phyloP scores from a whole-genome alignment of 139 green algal species.

The Haematococcus sp. region DNA sequence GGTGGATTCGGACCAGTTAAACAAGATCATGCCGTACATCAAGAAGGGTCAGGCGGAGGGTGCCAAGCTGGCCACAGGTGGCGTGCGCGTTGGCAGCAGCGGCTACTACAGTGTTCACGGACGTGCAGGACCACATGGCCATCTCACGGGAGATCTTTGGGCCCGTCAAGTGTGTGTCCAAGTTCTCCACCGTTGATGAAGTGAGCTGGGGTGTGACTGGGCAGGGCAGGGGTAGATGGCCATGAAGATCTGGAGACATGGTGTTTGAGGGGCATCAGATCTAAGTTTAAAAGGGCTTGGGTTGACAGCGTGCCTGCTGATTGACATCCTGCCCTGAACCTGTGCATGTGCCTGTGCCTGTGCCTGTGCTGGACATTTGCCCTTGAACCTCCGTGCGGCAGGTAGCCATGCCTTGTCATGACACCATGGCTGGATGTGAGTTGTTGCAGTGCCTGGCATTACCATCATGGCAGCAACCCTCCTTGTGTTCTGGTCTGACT shows the following conservation, averaged over 20 bases:
- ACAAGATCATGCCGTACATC: constrained; percentile 63
- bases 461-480: no score
- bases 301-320: no score
- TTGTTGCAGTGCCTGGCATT: background rate
- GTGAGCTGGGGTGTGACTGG: constrained; percentile 20
- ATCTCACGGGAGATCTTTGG: constrained; percentile 69
- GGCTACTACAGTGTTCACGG: constrained; percentile 60
- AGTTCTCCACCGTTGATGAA: constrained; percentile 67
- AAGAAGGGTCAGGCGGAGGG: constrained; percentile 53
- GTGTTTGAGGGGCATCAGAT: no score
- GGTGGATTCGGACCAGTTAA: constrained; percentile 62
- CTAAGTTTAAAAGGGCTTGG: no score
- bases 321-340: no score
- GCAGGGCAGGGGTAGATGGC: background rate
- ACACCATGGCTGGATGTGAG: background rate
- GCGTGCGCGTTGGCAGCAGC: constrained; percentile 26
- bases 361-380: no score
- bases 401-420: no score
- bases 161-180: constrained; percentile 67
- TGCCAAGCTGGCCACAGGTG: constrained; percentile 41
- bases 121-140: constrained; percentile 45
- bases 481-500: no score
- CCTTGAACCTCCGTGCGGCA: no score
- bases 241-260: background rate
- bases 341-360: no score